Evolutionary conservation across 768 basidiomycete species (phyloP).

Genomic region (Pulveroboletus sp.): DNA sequence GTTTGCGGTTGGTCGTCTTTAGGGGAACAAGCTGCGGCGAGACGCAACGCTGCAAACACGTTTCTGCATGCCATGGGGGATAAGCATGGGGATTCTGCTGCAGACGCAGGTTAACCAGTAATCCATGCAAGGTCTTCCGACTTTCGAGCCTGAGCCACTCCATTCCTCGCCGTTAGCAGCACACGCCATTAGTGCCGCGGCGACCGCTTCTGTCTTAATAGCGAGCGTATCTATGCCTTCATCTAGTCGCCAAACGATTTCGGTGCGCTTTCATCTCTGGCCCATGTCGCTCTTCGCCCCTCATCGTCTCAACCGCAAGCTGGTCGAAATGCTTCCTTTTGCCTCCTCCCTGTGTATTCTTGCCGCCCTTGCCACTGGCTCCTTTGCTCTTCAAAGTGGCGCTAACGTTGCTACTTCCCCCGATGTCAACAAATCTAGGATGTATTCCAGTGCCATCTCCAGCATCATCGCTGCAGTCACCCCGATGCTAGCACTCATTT

Average conservation of each 20-base stretch:
- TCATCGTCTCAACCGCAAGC: slow-evolving; percentile 22
- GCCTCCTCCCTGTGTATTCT: slow-evolving; percentile 34
- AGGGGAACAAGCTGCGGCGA: slow-evolving; percentile 8
- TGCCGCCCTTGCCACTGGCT: slow-evolving; percentile 31
- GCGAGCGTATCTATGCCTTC: slow-evolving; percentile 27
- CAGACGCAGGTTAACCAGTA: slow-evolving; percentile 21
- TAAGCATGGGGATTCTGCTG: slow-evolving; percentile 24
- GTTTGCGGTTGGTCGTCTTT: slow-evolving; percentile 4
- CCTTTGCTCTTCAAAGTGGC: slow-evolving; percentile 28
- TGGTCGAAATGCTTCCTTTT: slow-evolving; percentile 38
- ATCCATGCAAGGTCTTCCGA: slow-evolving; percentile 33
- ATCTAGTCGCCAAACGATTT: slow-evolving; percentile 26
- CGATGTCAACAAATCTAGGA: slow-evolving; percentile 28
- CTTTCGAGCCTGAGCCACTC: slow-evolving; percentile 26
- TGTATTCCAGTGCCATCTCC: slow-evolving; percentile 36
- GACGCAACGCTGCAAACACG: slow-evolving; percentile 32
- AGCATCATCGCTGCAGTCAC: slow-evolving; percentile 35
- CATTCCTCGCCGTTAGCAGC: slow-evolving; percentile 27
- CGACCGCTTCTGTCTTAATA: slow-evolving; percentile 31
- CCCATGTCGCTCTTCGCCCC: slow-evolving; percentile 11
- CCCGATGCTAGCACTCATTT: slow-evolving; percentile 39
- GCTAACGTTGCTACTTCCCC: slow-evolving; percentile 10
- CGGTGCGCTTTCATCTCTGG: slow-evolving; percentile 24
- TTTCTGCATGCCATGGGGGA: slow-evolving; percentile 21
- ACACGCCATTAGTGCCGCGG: slow-evolving; percentile 30